A percentile compares a stretch with the other conserved stretches of the same genome.
These are phyloP conservation scores for Epichloe scottii DNA, from an alignment of 2,329 filamentous ascomycete genomes.

Conservation along the genomic window DNA sequence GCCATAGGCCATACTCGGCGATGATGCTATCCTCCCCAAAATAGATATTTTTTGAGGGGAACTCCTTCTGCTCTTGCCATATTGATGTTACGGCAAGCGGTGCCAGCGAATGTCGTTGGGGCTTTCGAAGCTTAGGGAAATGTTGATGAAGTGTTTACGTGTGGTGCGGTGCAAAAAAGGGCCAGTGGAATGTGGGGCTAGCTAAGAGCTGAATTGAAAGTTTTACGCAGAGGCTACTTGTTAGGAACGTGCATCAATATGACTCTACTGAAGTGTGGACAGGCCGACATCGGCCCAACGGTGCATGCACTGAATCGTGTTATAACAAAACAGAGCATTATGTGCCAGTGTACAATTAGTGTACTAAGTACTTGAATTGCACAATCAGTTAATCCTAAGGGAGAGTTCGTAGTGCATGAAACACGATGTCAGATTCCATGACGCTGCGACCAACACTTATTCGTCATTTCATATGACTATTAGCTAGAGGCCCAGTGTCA, in stretches of 20 bases:
- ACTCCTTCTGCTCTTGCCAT: slow-evolving; percentile 15
- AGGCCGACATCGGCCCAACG: slow-evolving; percentile 4
- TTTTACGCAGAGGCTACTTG: background rate
- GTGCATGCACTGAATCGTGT: background rate
- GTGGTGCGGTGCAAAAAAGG: background rate
- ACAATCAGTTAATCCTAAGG: background rate
- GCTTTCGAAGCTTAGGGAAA: background rate
- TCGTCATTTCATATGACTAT: slow-evolving; percentile 4
- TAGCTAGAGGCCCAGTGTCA: slow-evolving; percentile 3
- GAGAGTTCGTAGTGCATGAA: background rate
- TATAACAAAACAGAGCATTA: too few species aligned
- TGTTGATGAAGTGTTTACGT: background rate
- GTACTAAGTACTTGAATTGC: too few species aligned
- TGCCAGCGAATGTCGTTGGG: background rate
- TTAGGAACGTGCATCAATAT: background rate
- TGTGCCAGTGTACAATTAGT: too few species aligned
- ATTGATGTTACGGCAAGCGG: slow-evolving; percentile 1
- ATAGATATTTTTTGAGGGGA: slow-evolving; percentile 58
- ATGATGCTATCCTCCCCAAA: slow-evolving; percentile 79
- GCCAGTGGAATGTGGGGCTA: background rate
- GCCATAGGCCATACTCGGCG: slow-evolving; percentile 85
- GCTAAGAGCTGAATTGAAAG: background rate
- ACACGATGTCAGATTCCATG: background rate
- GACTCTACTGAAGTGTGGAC: slow-evolving; percentile 4
- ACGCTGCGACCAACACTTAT: background rate